Percentiles rank a stretch among this genome's conserved stretches.
These are phyloP conservation scores for Jaapia argillacea DNA, from an alignment of 768 basidiomycete genomes.

Conservation along the genomic window DNA sequence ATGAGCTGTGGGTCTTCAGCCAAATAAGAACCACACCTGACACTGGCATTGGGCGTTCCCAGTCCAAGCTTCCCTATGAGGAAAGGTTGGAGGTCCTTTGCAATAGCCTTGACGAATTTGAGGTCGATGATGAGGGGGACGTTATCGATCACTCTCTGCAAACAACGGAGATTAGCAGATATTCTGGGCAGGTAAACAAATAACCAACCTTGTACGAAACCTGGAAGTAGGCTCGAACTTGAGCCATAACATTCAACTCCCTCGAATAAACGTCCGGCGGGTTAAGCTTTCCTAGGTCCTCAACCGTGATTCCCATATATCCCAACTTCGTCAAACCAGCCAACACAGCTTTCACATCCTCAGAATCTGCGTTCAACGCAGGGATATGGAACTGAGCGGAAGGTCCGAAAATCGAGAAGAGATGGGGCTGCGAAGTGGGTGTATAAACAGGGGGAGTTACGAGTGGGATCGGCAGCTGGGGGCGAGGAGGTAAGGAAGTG, in stretches of 20 bases:
- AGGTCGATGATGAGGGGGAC: constrained; percentile 17
- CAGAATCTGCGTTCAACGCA: too few species aligned
- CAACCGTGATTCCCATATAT: background rate
- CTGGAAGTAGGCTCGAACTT: constrained; percentile 19
- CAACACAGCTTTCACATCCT: background rate
- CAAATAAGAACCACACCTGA: constrained; percentile 15
- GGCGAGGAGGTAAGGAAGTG: too few species aligned
- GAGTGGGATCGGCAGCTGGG: too few species aligned
- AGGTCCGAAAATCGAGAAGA: too few species aligned
- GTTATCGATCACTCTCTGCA: constrained; percentile 21
- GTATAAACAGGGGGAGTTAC: too few species aligned
- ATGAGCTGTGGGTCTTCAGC: constrained; percentile 18
- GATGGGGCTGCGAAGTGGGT: too few species aligned
- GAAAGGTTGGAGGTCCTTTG: constrained; percentile 10
- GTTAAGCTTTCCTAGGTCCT: background rate
- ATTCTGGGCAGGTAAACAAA: background rate
- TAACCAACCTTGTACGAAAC: constrained; percentile 20
- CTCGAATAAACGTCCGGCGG: constrained; percentile 12
- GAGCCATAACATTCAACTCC: constrained; percentile 17
- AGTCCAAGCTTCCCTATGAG: constrained; percentile 18
- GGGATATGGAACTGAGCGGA: too few species aligned
- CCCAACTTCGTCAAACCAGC: too few species aligned
- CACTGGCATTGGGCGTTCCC: constrained; percentile 9
- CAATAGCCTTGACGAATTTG: constrained; percentile 14
- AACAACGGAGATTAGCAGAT: background rate